A percentile compares a stretch with the other conserved stretches of the same genome.
phyloP scores from a whole-genome alignment of 2,329 filamentous ascomycete species.

The Thelonectria discophora region DNA sequence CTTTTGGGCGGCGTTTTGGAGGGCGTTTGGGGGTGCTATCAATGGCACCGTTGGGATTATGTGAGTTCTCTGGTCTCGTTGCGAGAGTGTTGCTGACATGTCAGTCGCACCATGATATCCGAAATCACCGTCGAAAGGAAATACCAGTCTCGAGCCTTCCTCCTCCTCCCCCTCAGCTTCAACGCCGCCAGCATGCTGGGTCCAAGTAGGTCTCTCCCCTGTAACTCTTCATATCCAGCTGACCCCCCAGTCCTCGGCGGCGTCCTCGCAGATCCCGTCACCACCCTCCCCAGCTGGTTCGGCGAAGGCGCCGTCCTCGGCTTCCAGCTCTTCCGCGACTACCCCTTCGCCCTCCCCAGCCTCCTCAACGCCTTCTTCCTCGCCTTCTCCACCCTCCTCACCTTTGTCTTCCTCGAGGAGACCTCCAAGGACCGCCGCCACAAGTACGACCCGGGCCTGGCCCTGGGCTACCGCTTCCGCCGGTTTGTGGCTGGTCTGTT shows the following conservation, averaged over 20 bases:
- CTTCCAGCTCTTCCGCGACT: slow-evolving; percentile 70
- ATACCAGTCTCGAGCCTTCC: slow-evolving; percentile 58
- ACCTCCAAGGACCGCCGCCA: slow-evolving; percentile 57
- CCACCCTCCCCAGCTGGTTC: slow-evolving; percentile 69
- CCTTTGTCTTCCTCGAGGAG: slow-evolving; percentile 74
- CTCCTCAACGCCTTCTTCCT: slow-evolving; percentile 71
- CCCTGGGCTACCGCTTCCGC: slow-evolving; percentile 47
- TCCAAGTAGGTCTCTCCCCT: slow-evolving; percentile 48
- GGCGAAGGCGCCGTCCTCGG: slow-evolving; percentile 67
- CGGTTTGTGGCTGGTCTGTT: slow-evolving; percentile 43
- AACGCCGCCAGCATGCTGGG: slow-evolving; percentile 57
- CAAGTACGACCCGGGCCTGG: slow-evolving; percentile 57
- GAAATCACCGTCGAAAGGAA: slow-evolving; percentile 59
- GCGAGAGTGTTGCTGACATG: background rate
- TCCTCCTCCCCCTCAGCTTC: slow-evolving; percentile 59
- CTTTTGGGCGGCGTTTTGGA: slow-evolving; percentile 69
- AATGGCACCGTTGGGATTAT: slow-evolving; percentile 61
- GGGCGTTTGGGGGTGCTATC: slow-evolving; percentile 68
- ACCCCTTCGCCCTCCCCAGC: slow-evolving; percentile 76
- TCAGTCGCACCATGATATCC: slow-evolving; percentile 57
- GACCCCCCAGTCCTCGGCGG: slow-evolving; percentile 64
- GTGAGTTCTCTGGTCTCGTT: slow-evolving; percentile 41
- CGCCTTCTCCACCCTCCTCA: slow-evolving; percentile 59
- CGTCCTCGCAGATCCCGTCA: slow-evolving; percentile 71
- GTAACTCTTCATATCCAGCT: background rate